A percentile compares a stretch with the other conserved stretches of the same genome.
Conservation (phyloP, 345 rosid species). For the Salix arbutifolia region DNA sequence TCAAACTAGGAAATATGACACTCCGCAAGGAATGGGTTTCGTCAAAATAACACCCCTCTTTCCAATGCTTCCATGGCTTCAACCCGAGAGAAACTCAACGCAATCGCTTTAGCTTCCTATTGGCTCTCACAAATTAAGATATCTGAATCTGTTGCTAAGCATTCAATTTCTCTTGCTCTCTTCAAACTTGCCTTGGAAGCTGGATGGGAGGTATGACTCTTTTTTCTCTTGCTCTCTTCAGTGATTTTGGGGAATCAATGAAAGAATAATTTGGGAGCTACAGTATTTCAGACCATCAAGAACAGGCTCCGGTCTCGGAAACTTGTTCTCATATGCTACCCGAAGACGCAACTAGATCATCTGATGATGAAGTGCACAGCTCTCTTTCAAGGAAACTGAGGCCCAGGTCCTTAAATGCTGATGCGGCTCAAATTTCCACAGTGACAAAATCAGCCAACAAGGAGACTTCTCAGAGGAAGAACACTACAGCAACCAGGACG, state of each 20-base stretch:
- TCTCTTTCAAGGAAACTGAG: conserved; percentile 48
- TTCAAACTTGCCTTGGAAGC: conserved; percentile 84
- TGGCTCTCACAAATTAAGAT: conserved; percentile 78
- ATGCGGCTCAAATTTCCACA: conserved; percentile 34
- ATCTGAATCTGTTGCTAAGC: conserved; percentile 70
- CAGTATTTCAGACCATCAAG: conserved; percentile 44
- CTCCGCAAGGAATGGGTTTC: too few relatives aligned
- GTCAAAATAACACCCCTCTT: conserved; percentile 44
- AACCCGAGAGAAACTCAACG: conserved; percentile 41
- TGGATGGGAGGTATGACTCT: conserved; percentile 65
- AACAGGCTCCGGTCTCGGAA: conserved; percentile 56
- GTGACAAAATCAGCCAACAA: conserved; percentile 36
- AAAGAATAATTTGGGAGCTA: conserved; percentile 58
- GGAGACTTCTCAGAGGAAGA: conserved; percentile 41
- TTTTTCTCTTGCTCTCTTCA: neutral
- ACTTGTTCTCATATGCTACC: conserved; percentile 54
- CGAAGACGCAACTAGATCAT: conserved; percentile 51
- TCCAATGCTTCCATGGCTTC: conserved; percentile 50
- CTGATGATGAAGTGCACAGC: conserved; percentile 57
- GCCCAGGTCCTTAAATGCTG: conserved; percentile 51
- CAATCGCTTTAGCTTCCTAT: conserved; percentile 51
- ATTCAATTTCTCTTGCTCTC: conserved; percentile 72
- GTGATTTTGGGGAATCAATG: conserved; percentile 45
- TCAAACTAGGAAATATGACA: conserved; percentile 12
- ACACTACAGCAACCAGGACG: conserved; percentile 27